A percentile compares a stretch with the other conserved stretches of the same genome.
These are phyloP conservation scores for Onygena corvina DNA, from an alignment of 2,329 filamentous ascomycete species.

Conservation along the genomic window DNA sequence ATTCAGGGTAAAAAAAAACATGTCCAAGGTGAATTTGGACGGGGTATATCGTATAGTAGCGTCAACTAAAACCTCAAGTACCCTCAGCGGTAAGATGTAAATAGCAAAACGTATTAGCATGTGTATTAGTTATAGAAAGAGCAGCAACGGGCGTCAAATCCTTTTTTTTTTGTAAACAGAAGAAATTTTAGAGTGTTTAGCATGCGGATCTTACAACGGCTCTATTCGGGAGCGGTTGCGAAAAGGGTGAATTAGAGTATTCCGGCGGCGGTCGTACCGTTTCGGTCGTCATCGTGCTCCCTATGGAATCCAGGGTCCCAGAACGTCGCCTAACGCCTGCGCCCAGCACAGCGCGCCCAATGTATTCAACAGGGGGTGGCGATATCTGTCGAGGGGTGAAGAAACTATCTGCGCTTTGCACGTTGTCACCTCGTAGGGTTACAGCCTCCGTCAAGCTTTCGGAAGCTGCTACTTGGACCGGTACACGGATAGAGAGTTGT, in stretches of 20 bases:
- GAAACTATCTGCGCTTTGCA: conserved; percentile 10
- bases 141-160: not conserved
- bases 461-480: conserved; percentile 30
- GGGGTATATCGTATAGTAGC: not conserved
- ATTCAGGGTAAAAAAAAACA: not conserved
- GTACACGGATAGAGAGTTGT: conserved; percentile 31
- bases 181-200: no score
- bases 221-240: not conserved
- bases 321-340: not conserved
- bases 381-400: conserved; percentile 14
- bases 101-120: not conserved
- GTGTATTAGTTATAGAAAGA: not conserved
- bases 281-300: not conserved
- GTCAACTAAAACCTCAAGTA: not conserved
- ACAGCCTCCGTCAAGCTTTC: conserved; percentile 12
- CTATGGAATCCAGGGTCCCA: not conserved
- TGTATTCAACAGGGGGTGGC: conserved; percentile 10
- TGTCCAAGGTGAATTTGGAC: not conserved
- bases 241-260: not conserved
- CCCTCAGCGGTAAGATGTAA: not conserved
- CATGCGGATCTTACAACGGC: conserved; percentile 1
- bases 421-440: not conserved
- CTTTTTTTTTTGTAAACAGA: not conserved
- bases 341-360: conserved; percentile 2
- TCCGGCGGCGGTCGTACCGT: conserved; percentile 1